These are phyloP conservation scores for Selaginella tamariscina DNA, from an alignment of 75 land plant genomes.

Conservation along the genomic window DNA sequence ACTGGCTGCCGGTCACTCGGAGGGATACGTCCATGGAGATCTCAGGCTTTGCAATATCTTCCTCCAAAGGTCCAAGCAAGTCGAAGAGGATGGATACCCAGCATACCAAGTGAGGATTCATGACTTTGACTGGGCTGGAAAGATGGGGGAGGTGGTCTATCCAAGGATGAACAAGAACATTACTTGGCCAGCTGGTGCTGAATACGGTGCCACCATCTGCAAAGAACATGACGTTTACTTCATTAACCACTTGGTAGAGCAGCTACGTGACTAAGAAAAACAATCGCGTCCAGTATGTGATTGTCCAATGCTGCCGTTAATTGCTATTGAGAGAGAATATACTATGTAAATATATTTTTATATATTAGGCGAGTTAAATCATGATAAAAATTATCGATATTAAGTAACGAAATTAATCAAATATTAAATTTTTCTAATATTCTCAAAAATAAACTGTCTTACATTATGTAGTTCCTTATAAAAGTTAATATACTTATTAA, in stretches of 20 bases:
- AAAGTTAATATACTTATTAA: too few species aligned
- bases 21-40: not conserved
- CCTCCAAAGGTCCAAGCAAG: not conserved
- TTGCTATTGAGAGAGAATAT: too few species aligned
- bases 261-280: not conserved
- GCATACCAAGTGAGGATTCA: not conserved
- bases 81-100: not conserved
- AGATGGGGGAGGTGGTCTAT: not conserved
- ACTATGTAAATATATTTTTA: too few species aligned
- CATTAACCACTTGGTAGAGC: not conserved
- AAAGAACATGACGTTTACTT: not conserved
- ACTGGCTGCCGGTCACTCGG: not conserved
- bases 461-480: too few species aligned
- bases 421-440: too few species aligned
- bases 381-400: too few species aligned
- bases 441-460: too few species aligned
- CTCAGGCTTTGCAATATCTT: constrained; percentile 1
- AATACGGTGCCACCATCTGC: not conserved
- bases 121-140: not conserved
- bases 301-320: too few species aligned
- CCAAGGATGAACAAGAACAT: not conserved
- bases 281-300: too few species aligned
- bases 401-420: too few species aligned
- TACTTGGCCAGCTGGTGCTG: not conserved
- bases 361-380: too few species aligned